phyloP scores from a whole-genome alignment of 2,329 filamentous ascomycete genomes.

The Pseudocercospora vitis region DNA sequence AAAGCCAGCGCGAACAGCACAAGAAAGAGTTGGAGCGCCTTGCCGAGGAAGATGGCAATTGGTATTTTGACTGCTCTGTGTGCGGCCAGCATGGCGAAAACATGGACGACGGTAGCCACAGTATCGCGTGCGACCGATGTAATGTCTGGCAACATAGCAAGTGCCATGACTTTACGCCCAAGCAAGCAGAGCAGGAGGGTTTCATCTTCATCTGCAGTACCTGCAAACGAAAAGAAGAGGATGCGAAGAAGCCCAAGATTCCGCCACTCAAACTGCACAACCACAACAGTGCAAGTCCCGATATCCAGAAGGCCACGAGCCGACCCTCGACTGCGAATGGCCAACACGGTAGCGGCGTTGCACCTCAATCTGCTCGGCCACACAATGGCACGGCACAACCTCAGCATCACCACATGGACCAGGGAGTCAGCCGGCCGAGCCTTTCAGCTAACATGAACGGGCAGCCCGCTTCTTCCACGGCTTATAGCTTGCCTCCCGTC shows the following conservation, averaged over 20 bases:
- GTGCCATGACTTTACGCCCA: constrained; percentile 76
- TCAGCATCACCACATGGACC: constrained; percentile 19
- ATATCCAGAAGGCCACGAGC: constrained; percentile 24
- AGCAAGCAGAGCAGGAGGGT: constrained; percentile 77
- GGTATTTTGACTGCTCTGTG: constrained; percentile 88
- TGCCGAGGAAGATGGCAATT: constrained; percentile 70
- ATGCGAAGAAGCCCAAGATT: constrained; percentile 61
- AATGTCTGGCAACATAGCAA: constrained; percentile 97
- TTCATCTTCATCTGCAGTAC: constrained; percentile 83
- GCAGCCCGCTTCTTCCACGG: constrained; percentile 43
- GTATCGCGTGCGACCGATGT: constrained; percentile 89
- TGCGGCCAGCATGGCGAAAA: constrained; percentile 90
- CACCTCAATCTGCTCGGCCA: constrained; percentile 32
- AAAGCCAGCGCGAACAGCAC: constrained; percentile 76
- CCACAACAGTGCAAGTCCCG: constrained; percentile 28
- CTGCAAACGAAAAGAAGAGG: constrained; percentile 69
- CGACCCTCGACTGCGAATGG: constrained; percentile 25
- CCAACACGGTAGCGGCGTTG: constrained; percentile 21
- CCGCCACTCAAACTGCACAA: constrained; percentile 59
- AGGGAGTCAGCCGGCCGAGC: constrained; percentile 36
- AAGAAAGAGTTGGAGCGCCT: constrained; percentile 74
- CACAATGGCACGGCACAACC: constrained; percentile 23
- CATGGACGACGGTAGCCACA: constrained; percentile 86
- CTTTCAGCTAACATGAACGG: constrained; percentile 48
- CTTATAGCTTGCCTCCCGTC: constrained; percentile 35